Conservation (phyloP, 106 monocot species). For the Phalaenopsis aphrodite region DNA sequence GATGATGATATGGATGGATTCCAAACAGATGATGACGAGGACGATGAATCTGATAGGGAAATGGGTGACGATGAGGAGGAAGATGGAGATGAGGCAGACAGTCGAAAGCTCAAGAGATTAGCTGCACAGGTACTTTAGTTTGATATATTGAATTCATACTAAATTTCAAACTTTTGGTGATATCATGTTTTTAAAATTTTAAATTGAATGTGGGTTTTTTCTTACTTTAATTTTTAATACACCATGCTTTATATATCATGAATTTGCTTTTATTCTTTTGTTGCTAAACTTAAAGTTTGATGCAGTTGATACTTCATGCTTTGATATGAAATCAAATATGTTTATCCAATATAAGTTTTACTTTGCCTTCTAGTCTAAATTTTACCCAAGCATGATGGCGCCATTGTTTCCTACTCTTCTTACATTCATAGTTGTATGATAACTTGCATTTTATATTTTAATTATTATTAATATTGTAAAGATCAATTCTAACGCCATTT, state of each 20-base stretch:
- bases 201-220: neutral
- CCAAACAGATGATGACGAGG: conserved; percentile 78
- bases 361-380: neutral
- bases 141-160: neutral
- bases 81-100: conserved; percentile 81
- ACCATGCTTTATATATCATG: neutral
- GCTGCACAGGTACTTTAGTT: conserved; percentile 65
- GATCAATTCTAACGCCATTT: neutral
- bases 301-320: neutral
- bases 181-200: neutral
- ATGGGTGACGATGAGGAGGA: conserved; percentile 51
- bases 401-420: neutral
- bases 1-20: conserved; percentile 95
- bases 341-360: neutral
- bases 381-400: neutral
- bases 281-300: neutral
- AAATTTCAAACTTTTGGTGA: neutral
- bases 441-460: neutral
- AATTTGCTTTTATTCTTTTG: neutral
- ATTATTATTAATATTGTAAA: neutral
- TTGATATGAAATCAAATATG: neutral
- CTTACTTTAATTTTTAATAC: neutral
- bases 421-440: neutral
- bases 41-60: conserved; percentile 58
- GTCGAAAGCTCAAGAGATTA: conserved; percentile 60